Evolutionary conservation across 2,329 filamentous ascomycete species (phyloP).

Genomic region (Penicillium glabrum): DNA sequence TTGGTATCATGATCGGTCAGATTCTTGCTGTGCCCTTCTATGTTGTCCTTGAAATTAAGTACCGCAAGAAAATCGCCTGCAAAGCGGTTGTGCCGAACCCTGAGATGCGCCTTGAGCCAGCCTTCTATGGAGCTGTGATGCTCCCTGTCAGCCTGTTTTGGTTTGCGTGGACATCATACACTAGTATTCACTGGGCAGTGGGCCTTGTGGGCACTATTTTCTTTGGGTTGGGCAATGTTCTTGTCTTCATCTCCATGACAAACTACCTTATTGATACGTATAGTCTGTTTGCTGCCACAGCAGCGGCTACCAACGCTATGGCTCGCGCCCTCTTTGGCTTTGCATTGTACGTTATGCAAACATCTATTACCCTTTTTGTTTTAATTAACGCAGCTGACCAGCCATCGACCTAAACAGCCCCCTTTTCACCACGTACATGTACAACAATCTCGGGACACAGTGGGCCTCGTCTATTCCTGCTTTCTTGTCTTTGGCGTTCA

Average conservation of each 20-base stretch:
- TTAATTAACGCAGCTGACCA: not conserved
- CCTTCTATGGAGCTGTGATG: not conserved
- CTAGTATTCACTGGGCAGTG: not conserved
- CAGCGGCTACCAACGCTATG: not conserved
- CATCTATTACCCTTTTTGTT: not conserved
- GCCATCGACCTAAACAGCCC: not conserved
- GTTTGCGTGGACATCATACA: not conserved
- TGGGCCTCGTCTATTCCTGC: not conserved
- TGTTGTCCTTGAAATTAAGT: not conserved
- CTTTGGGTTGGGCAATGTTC: not conserved
- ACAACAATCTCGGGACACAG: not conserved
- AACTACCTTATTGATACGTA: not conserved
- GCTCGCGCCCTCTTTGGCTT: not conserved
- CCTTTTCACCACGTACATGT: not conserved
- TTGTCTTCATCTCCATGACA: not conserved
- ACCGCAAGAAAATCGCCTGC: not conserved
- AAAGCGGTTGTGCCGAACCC: not conserved
- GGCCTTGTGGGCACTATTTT: not conserved
- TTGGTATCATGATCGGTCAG: not conserved
- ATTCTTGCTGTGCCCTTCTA: not conserved
- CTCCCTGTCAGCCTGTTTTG: not conserved
- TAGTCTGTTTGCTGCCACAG: not conserved
- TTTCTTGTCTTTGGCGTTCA: not conserved
- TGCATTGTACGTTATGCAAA: not conserved
- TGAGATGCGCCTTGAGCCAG: constrained; percentile 6